phyloP scores from a whole-genome alignment of 208 protist species.

The Phytomonas francai region DNA sequence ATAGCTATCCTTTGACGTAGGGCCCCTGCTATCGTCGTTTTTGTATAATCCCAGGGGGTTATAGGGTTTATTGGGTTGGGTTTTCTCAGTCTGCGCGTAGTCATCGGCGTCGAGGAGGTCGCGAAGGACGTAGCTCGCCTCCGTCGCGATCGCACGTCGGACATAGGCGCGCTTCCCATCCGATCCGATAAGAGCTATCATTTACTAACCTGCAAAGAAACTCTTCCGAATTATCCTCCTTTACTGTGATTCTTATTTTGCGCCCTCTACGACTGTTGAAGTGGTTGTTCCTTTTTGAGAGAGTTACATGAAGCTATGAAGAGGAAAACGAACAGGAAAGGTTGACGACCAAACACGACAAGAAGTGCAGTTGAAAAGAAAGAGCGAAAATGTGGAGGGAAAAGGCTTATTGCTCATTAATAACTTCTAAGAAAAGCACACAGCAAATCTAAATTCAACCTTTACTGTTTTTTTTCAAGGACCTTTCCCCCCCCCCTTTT shows the following conservation, averaged over 20 bases:
- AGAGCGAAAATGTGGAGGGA: too few relatives aligned
- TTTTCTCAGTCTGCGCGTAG: background rate
- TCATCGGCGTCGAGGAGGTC: conserved; percentile 69
- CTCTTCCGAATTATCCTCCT: background rate
- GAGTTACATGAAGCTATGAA: background rate
- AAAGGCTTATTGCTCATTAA: background rate
- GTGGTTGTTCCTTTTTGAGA: background rate
- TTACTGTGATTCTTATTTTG: background rate
- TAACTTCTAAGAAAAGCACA: background rate
- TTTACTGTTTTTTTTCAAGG: background rate
- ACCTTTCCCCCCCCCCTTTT: too few relatives aligned
- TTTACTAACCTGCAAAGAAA: conserved; percentile 24
- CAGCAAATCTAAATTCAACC: background rate
- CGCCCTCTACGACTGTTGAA: too few relatives aligned
- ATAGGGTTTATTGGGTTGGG: background rate
- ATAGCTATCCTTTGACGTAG: too few relatives aligned
- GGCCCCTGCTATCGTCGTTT: too few relatives aligned
- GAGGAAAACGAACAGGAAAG: too few relatives aligned
- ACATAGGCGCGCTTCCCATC: conserved; percentile 56
- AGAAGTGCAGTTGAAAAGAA: too few relatives aligned
- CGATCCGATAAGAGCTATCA: conserved; percentile 54
- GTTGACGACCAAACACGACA: too few relatives aligned
- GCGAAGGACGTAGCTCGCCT: conserved; percentile 65
- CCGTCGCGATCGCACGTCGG: conserved; percentile 55
- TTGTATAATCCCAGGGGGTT: background rate